Percentiles rank a stretch among this genome's conserved stretches.
Evolutionary conservation across 2,329 filamentous ascomycete species (phyloP).

Genomic region (Aspergillus aculeatus): DNA sequence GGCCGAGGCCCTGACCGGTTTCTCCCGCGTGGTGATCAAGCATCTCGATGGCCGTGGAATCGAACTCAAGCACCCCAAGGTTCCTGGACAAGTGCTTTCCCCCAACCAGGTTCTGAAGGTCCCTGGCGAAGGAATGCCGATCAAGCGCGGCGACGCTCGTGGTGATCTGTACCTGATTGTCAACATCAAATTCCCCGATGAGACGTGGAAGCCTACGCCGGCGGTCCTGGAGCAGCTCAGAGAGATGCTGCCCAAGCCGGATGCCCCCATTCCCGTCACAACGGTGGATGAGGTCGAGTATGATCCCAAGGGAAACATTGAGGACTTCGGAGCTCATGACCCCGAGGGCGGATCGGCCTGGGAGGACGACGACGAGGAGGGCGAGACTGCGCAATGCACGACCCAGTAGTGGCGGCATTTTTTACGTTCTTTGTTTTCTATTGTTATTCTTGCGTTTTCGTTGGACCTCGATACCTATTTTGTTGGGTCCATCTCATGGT

Average conservation of each 20-base stretch:
- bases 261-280: slow-evolving; percentile 63
- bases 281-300: slow-evolving; percentile 85
- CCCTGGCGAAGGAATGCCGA: slow-evolving; percentile 87
- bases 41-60: slow-evolving; percentile 94
- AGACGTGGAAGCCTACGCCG: slow-evolving; percentile 77
- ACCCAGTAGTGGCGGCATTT: slow-evolving; percentile 41
- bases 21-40: slow-evolving; percentile 84
- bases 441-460: slow-evolving; percentile 6
- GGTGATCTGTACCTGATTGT: slow-evolving; percentile 87
- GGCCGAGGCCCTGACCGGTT: slow-evolving; percentile 80
- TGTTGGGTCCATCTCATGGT: slow-evolving; percentile 11
- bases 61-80: slow-evolving; percentile 70
- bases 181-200: slow-evolving; percentile 83
- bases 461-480: slow-evolving; percentile 11
- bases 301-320: slow-evolving; percentile 77
- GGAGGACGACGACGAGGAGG: slow-evolving; percentile 52
- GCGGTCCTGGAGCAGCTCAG: slow-evolving; percentile 67
- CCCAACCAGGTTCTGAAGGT: slow-evolving; percentile 86
- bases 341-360: slow-evolving; percentile 44
- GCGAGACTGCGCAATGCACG: slow-evolving; percentile 49
- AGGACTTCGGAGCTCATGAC: slow-evolving; percentile 58
- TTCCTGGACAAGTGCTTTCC: slow-evolving; percentile 75
- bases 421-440: slow-evolving; percentile 6
- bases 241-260: slow-evolving; percentile 69
- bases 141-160: slow-evolving; percentile 77